Evolutionary conservation across 2,329 filamentous ascomycete genomes (phyloP).

Genomic region (Botryotinia calthae): DNA sequence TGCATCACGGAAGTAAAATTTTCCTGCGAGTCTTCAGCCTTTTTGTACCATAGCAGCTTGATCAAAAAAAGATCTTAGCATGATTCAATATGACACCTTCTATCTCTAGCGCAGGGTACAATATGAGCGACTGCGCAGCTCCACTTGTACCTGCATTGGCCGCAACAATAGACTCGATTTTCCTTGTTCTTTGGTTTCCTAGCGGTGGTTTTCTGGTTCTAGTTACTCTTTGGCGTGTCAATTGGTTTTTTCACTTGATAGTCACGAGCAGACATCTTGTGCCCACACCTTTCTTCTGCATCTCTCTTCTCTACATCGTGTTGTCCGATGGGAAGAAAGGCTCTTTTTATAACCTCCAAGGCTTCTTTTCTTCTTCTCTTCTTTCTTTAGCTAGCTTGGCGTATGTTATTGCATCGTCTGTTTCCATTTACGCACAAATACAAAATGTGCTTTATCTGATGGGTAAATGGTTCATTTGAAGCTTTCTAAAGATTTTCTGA

Average conservation of each 20-base stretch:
- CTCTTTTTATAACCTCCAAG: slow-evolving; percentile 19
- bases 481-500: slow-evolving; percentile 14
- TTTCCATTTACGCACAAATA: slow-evolving; percentile 7
- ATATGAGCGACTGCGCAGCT: slow-evolving; percentile 38
- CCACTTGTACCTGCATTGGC: slow-evolving; percentile 36
- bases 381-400: slow-evolving; percentile 19
- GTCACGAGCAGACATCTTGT: slow-evolving; percentile 34
- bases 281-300: slow-evolving; percentile 31
- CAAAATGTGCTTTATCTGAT: slow-evolving; percentile 15
- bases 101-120: slow-evolving; percentile 37
- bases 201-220: slow-evolving; percentile 28
- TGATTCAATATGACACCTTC: slow-evolving; percentile 34
- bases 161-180: slow-evolving; percentile 33
- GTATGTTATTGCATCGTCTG: slow-evolving; percentile 12
- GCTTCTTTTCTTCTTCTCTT: not conserved
- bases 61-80: slow-evolving; percentile 37
- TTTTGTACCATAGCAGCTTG: slow-evolving; percentile 39
- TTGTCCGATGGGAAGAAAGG: slow-evolving; percentile 11
- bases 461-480: slow-evolving; percentile 8
- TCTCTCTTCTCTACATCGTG: slow-evolving; percentile 22
- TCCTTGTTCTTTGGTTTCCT: slow-evolving; percentile 27
- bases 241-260: slow-evolving; percentile 33
- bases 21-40: slow-evolving; percentile 30
- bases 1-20: slow-evolving; percentile 33
- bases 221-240: slow-evolving; percentile 25